Evolutionary conservation across 768 basidiomycete genomes (phyloP), one percentile per base, ranked within the genome.

Genomic region (Psilocybe subaeruginosa): DNA sequence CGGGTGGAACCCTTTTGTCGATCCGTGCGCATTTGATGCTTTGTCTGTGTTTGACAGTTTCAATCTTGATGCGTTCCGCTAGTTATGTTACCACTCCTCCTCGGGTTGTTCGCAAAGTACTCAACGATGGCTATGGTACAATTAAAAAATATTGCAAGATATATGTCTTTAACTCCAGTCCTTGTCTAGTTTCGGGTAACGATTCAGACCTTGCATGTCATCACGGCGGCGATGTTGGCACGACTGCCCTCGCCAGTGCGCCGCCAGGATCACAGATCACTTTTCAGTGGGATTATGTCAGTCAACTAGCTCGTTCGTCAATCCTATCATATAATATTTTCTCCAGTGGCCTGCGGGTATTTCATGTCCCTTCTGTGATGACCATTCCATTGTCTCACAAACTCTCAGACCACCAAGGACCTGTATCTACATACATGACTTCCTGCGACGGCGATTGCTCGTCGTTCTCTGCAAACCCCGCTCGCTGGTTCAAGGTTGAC

Each of bases 371-470:
- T 64, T 65, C 19, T 14, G 33, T 37, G 49, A 14, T 14, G 14
- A 17, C 23, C 27, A 59, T 49, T 14, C 66, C 23, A 50, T 29
- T 16, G 37, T 52, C 35, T 50, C 47, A 62, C 56, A 30, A 45
- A 59, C 55, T 39, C 30, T 45, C 49, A 80, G 82, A 82, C 64
- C 83, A 82, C 68, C 72, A 78, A 68, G 82, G 82, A 3, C 81
- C 80, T 29, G 77, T 82, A 19, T 79, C 78, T 29, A 82, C 79
- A n/a, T 82, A 82, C 66, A 83, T 84, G 82, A 72, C 80, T 30
- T 78, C 78, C 11, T 84, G 82, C 69, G 74, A 74, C 56, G 80
- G 77, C 23, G 76, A 78, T 56, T 84, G 82, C 58, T 67, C 77
- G 7, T 71, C 64, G 3, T 78, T 80, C 62, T 62, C 65, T 19